Evolutionary conservation across 805 yeast species (phyloP).

Genomic region (Wickerhamiella allomyrinae): DNA sequence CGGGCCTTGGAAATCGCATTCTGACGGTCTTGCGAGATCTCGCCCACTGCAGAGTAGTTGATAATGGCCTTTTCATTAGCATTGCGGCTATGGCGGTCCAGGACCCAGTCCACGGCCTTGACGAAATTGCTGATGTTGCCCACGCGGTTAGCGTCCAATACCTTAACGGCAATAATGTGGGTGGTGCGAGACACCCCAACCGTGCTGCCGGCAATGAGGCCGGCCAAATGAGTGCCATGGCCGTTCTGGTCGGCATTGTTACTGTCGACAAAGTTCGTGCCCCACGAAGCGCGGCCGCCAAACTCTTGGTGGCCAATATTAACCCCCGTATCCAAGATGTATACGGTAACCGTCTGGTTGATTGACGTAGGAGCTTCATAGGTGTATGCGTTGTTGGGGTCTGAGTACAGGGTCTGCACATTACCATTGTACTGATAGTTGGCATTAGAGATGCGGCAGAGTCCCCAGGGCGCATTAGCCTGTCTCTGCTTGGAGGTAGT

Average conservation of each 20-base stretch:
- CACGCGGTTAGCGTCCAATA: constrained; percentile 44
- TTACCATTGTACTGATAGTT: constrained; percentile 46
- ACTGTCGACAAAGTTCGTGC: constrained; percentile 61
- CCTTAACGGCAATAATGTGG: constrained; percentile 68
- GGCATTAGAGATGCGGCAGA: constrained; percentile 79
- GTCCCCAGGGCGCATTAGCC: constrained; percentile 88
- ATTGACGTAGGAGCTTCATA: neutral
- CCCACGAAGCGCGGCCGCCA: constrained; percentile 76
- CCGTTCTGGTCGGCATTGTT: constrained; percentile 79
- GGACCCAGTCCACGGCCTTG: constrained; percentile 25
- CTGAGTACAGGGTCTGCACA: constrained; percentile 50
- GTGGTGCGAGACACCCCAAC: constrained; percentile 82
- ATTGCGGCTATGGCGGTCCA: constrained; percentile 12
- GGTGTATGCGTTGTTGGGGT: constrained; percentile 3
- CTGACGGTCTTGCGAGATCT: constrained; percentile 15
- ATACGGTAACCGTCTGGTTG: constrained; percentile 29
- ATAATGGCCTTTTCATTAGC: constrained; percentile 12
- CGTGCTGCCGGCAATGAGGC: constrained; percentile 67
- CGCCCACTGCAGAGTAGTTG: constrained; percentile 18
- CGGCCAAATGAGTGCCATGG: constrained; percentile 97
- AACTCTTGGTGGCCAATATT: constrained; percentile 63
- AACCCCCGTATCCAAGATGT: constrained; percentile 84
- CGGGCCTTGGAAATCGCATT: constrained; percentile 16
- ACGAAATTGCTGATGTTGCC: constrained; percentile 34
- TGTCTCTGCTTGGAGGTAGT: constrained; percentile 26